A percentile compares a stretch with the other conserved stretches of the same genome.
phyloP scores from a whole-genome alignment of 2,329 filamentous ascomycete genomes.

The Aspergillus jensenii region DNA sequence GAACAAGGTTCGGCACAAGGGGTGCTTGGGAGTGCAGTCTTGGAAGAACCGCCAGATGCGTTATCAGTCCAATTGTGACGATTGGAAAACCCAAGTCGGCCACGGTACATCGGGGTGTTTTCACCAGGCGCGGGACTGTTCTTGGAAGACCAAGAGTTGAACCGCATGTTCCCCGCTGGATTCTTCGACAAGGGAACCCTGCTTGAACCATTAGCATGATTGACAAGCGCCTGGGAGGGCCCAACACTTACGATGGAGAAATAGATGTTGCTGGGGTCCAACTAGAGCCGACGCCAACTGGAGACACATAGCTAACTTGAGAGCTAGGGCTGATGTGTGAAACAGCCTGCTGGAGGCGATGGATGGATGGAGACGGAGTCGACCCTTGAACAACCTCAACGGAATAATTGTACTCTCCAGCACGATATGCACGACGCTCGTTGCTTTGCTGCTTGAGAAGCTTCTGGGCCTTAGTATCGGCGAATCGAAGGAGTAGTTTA shows the following conservation, averaged over 20 bases:
- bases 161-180: conserved; percentile 31
- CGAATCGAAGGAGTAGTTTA: conserved; percentile 90
- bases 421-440: conserved; percentile 90
- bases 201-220: conserved; percentile 28
- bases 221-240: neutral
- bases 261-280: conserved; percentile 51
- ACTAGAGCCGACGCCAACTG: conserved; percentile 39
- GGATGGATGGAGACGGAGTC: conserved; percentile 45
- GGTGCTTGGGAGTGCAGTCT: conserved; percentile 33
- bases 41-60: conserved; percentile 36
- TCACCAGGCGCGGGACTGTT: conserved; percentile 39
- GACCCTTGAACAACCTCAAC: conserved; percentile 47
- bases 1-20: conserved; percentile 31
- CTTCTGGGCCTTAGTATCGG: conserved; percentile 95
- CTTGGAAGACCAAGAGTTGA: conserved; percentile 40
- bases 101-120: conserved; percentile 38
- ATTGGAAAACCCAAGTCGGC: conserved; percentile 24
- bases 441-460: conserved; percentile 94
- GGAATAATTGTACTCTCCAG: conserved; percentile 81
- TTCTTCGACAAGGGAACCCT: conserved; percentile 44
- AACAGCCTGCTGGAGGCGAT: conserved; percentile 40
- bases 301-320: conserved; percentile 45
- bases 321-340: conserved; percentile 44
- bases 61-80: conserved; percentile 33
- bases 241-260: conserved; percentile 45